Percentiles rank a stretch among this genome's conserved stretches.
phyloP scores from a whole-genome alignment of 495 filamentous ascomycete species.

The Alectoria sarmentosa region DNA sequence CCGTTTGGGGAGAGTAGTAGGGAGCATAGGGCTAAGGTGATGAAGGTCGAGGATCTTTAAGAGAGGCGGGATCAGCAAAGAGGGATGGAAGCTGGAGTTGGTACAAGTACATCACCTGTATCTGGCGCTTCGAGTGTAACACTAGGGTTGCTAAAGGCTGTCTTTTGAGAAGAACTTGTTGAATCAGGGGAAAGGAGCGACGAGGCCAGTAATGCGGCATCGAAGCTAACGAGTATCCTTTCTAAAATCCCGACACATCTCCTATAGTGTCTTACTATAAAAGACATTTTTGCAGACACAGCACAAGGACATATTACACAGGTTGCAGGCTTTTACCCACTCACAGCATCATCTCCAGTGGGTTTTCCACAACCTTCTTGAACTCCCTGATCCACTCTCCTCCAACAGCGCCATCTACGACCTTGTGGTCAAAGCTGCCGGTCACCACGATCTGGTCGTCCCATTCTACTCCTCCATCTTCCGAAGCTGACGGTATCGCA shows the following conservation, averaged over 20 bases:
- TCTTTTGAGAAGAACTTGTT: background rate
- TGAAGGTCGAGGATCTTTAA: conserved; percentile 4
- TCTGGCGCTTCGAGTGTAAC: background rate
- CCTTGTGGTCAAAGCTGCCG: conserved; percentile 96
- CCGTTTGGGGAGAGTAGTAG: conserved; percentile 47
- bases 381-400: conserved; percentile 96
- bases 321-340: background rate
- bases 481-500: conserved; percentile 62
- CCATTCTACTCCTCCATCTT: conserved; percentile 91
- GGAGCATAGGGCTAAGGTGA: conserved; percentile 23
- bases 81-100: background rate
- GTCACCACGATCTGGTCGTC: conserved; percentile 95
- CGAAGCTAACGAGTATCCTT: background rate
- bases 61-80: background rate
- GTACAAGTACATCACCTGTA: background rate
- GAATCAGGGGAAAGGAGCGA: background rate
- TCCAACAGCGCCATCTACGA: conserved; percentile 87
- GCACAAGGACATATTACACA: background rate
- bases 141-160: too few species aligned
- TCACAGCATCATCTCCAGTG: conserved; percentile 86
- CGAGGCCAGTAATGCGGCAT: background rate
- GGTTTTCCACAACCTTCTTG: conserved; percentile 97
- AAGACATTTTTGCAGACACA: background rate
- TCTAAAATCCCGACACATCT: background rate
- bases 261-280: too few species aligned